Percentiles rank a stretch among this genome's conserved stretches.
Evolutionary conservation across 2,329 filamentous ascomycete genomes (phyloP).

Genomic region (Allantophomopsis lycopodina): DNA sequence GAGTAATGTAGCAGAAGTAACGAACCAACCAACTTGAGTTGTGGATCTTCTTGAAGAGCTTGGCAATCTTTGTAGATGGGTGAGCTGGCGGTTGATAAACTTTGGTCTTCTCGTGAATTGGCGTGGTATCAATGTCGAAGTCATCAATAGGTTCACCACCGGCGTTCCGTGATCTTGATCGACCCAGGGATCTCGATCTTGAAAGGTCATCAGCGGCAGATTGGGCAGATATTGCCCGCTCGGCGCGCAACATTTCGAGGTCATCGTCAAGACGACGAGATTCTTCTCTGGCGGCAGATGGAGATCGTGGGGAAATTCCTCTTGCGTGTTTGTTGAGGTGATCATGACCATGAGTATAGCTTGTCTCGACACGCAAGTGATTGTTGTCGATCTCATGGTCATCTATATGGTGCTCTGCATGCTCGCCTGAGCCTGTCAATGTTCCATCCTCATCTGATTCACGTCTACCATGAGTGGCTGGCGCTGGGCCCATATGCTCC

Average conservation of each 20-base stretch:
- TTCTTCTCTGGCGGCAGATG: conserved; percentile 43
- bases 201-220: conserved; percentile 15
- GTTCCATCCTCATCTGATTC: conserved; percentile 20
- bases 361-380: conserved; percentile 32
- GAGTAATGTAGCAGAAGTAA: conserved; percentile 59
- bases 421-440: conserved; percentile 9
- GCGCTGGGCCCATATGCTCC: neutral
- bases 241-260: conserved; percentile 48
- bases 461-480: conserved; percentile 5
- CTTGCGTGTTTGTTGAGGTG: conserved; percentile 9
- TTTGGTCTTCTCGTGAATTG: conserved; percentile 51
- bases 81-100: conserved; percentile 51
- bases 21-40: conserved; percentile 51
- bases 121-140: conserved; percentile 37
- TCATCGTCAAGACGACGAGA: conserved; percentile 51
- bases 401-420: conserved; percentile 2
- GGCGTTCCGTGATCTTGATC: conserved; percentile 31
- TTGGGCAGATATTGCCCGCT: conserved; percentile 33
- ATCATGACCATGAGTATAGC: conserved; percentile 19
- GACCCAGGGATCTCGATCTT: conserved; percentile 21
- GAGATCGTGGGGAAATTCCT: conserved; percentile 24
- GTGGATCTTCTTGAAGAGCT: conserved; percentile 51
- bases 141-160: conserved; percentile 46
- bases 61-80: conserved; percentile 45
- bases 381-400: conserved; percentile 17